Evolutionary conservation across 352 stramenopile species (phyloP), one percentile per base, ranked within the genome.

Genomic region (Phytophthora aleatoria): DNA sequence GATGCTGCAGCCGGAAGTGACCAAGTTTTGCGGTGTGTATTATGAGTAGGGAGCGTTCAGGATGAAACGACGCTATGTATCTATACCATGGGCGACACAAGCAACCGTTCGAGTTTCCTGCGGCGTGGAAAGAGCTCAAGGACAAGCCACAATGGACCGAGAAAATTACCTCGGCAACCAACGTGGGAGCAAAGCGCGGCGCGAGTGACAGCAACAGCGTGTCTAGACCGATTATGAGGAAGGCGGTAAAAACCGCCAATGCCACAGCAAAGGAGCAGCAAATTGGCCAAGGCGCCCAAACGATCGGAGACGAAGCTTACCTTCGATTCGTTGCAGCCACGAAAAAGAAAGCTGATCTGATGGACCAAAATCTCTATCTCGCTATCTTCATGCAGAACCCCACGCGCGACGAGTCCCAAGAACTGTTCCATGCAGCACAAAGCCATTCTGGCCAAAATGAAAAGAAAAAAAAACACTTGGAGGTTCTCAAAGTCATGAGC

Each of bases 111-210:
- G 42, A 67, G 8, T 67, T 60, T 54, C 42, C 61, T 10, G 42
- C 49, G 1, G 59, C 50, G 35, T 67, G 59, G 59, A 55, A 66
- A 31, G 26, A 43, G 45, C 45, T 64, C 26, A 56, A 51, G 8
- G 47, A 64, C 36, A 64, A 51, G 36, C 45, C 38, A 10, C 50
- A 57, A 28, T 52, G 47, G 47, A 51, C 48, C 15, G 8, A 13
- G 5, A 54, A 43, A 28, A 27, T 53, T 7, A 53, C 30, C 0
- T 41, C 12, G 5, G 28, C 36, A 8, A 28, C 2, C 26, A 20
- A 7, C 3, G 44, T 9, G 12, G 24, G 26, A 24, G 10, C 26
- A 45, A 58, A 42, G 7, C 20, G 31, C 2, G 33, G 35, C 13
- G 53, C 38, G 5, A 33, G 20, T 20, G 20, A 20, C 20, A 20